phyloP scores from a whole-genome alignment of 768 basidiomycete species.

The Pisolithus tinctorius region DNA sequence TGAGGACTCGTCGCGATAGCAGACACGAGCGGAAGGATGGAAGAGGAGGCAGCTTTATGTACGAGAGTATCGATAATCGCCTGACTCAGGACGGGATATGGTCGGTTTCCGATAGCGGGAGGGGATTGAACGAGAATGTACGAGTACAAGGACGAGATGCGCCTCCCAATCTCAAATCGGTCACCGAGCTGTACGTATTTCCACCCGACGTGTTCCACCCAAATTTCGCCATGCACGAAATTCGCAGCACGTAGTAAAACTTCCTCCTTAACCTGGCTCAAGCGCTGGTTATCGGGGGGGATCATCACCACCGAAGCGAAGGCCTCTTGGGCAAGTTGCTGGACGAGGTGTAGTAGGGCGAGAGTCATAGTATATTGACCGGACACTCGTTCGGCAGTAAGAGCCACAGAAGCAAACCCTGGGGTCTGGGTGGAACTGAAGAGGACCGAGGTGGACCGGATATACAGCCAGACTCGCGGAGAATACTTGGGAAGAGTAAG shows the following conservation, averaged over 20 bases:
- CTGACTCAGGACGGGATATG: constrained; percentile 55
- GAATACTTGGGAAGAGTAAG: constrained; percentile 69
- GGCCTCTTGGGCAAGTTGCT: constrained; percentile 69
- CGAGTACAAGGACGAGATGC: constrained; percentile 60
- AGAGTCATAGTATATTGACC: constrained; percentile 81
- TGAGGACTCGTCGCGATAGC: constrained; percentile 57
- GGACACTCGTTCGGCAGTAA: constrained; percentile 62
- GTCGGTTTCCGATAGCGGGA: constrained; percentile 44
- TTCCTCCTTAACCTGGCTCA: constrained; percentile 75
- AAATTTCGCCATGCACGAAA: constrained; percentile 82
- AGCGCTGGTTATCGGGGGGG: constrained; percentile 48
- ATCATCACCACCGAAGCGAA: constrained; percentile 43
- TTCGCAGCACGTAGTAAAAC: constrained; percentile 70
- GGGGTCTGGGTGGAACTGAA: constrained; percentile 57
- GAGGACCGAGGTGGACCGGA: constrained; percentile 70
- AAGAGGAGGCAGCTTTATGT: constrained; percentile 67
- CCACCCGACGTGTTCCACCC: constrained; percentile 84
- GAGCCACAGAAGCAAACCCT: constrained; percentile 56
- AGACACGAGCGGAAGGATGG: constrained; percentile 74
- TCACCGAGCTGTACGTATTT: constrained; percentile 77
- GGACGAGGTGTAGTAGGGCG: constrained; percentile 68
- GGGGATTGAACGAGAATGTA: constrained; percentile 60
- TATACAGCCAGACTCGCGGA: constrained; percentile 83
- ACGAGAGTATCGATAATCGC: constrained; percentile 66
- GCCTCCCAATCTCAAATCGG: constrained; percentile 74